Evolutionary conservation across 768 basidiomycete genomes (phyloP).

Genomic region (Hemileccinum rubropunctum): DNA sequence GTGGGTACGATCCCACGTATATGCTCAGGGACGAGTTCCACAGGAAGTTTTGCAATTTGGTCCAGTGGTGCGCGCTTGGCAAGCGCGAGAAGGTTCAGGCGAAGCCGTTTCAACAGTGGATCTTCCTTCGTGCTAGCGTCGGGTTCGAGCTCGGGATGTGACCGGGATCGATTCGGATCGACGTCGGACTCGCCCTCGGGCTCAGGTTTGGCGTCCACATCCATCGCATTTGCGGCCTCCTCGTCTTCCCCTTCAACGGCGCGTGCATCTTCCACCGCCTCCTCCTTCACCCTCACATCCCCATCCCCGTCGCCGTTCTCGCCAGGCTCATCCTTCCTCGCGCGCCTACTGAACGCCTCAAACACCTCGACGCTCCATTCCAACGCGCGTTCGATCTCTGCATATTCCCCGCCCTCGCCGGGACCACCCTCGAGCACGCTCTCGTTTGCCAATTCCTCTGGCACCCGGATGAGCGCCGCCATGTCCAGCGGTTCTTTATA

Average conservation of each 20-base stretch:
- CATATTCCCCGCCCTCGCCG: slow-evolving; percentile 27
- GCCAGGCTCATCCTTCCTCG: background rate
- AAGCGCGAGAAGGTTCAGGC: slow-evolving; percentile 73
- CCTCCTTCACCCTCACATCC: slow-evolving; percentile 14
- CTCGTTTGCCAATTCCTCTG: slow-evolving; percentile 38
- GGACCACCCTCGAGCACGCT: slow-evolving; percentile 25
- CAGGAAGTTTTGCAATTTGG: slow-evolving; percentile 60
- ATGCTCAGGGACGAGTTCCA: slow-evolving; percentile 63
- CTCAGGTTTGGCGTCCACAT: slow-evolving; percentile 17
- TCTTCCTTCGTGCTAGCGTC: slow-evolving; percentile 38
- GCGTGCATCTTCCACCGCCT: slow-evolving; percentile 3
- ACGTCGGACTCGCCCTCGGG: background rate
- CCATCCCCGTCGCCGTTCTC: background rate
- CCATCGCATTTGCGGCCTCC: slow-evolving; percentile 8
- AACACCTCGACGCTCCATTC: slow-evolving; percentile 56
- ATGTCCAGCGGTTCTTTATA: slow-evolving; percentile 36
- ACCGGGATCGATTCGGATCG: background rate
- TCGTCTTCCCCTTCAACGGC: background rate
- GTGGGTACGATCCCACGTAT: slow-evolving; percentile 65
- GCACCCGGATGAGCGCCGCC: slow-evolving; percentile 38
- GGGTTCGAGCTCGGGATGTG: slow-evolving; percentile 1
- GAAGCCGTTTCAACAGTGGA: slow-evolving; percentile 50
- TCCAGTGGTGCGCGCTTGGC: slow-evolving; percentile 77
- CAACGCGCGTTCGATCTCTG: slow-evolving; percentile 40
- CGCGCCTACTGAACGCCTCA: slow-evolving; percentile 31